Evolutionary conservation across 208 protist species (phyloP).

Genomic region (Leishmania tropica): DNA sequence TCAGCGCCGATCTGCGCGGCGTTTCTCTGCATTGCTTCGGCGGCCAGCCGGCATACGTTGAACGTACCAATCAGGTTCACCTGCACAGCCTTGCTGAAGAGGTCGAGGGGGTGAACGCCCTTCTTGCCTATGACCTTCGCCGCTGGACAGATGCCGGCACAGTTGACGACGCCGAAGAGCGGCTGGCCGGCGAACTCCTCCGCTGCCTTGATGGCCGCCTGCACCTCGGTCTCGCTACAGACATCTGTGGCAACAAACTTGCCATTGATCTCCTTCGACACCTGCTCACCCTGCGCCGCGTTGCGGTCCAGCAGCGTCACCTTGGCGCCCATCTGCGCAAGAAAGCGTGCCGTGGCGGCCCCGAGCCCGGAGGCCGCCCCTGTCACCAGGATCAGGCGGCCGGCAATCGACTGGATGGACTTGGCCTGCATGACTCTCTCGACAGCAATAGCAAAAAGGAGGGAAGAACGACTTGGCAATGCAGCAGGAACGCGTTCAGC

Average conservation of each 20-base stretch:
- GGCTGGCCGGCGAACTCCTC: constrained; percentile 45
- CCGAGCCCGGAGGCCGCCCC: constrained; percentile 53
- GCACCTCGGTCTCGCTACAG: constrained; percentile 50
- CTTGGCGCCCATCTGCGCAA: constrained; percentile 41
- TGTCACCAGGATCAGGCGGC: constrained; percentile 48
- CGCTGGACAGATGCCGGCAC: constrained; percentile 57
- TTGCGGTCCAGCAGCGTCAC: constrained; percentile 57
- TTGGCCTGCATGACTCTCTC: constrained; percentile 4
- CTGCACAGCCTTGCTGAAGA: constrained; percentile 58
- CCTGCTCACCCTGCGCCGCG: constrained; percentile 28
- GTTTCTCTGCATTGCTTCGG: constrained; percentile 48
- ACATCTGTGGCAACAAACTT: constrained; percentile 46
- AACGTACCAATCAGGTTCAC: constrained; percentile 86
- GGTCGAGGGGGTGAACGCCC: constrained; percentile 45
- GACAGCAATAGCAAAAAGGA: not conserved
- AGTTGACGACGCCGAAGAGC: constrained; percentile 78
- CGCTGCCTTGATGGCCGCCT: constrained; percentile 46
- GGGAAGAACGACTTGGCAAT: not conserved
- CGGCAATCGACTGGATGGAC: constrained; percentile 32
- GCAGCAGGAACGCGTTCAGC: not conserved
- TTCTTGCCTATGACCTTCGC: constrained; percentile 41
- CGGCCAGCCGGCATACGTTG: constrained; percentile 69
- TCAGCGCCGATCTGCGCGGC: constrained; percentile 17
- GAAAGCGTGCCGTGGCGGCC: constrained; percentile 39
- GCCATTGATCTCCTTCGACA: constrained; percentile 37